Base-by-base conservation (phyloP, 2,329 filamentous ascomycete species). In the Colletotrichum higginsianum region DNA sequence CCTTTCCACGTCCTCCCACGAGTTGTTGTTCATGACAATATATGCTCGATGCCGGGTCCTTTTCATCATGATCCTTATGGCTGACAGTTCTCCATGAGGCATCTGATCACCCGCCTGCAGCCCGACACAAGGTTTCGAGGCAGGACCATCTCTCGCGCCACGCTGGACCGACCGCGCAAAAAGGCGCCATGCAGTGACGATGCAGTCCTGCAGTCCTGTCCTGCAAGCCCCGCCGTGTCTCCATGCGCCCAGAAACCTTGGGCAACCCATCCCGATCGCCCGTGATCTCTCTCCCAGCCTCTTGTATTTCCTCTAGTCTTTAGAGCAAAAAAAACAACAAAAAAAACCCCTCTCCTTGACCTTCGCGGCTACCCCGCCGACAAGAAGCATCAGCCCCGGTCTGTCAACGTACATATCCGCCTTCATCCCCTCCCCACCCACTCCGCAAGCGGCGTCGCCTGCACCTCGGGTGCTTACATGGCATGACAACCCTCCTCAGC, bases 401-500 rank as follows among this genome's bases (percentile, higher is more conserved):
- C 56, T 58, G 56, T 60, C 23, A 46, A 60, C 16, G 40, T 44
- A 15, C 23, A 60, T 60, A 35, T 35, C 40, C 40, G 40, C 56
- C 18, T 23, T 18, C 38, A 18, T 40, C 55, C 55, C 55, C 38
- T 21, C 18, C 30, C 1, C 11, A n/a, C 16, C 11, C 18, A n/a
- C 40, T n/a, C 26, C 42, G 57, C 26, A 61, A 47, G 44, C 42
- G 57, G 23, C 42, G 49, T 67, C 42, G 40, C 58, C 26, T 47
- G 57, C 57, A 47, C 42, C 57, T 47, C 26, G 50, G 57, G n/a
- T 47, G 57, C 57, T 23, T 61, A 47, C 18, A 61, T 47, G 42
- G n/a, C 42, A 35, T 38, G 42, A 46, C 23, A 16, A 35, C 30
- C 30, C 8, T 9, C 42, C 57, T 11, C 57, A 23, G 23, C 57